These are phyloP conservation scores for Lolium multiflorum DNA, from an alignment of 176 grass and related monocot genomes.

Conservation along the genomic window DNA sequence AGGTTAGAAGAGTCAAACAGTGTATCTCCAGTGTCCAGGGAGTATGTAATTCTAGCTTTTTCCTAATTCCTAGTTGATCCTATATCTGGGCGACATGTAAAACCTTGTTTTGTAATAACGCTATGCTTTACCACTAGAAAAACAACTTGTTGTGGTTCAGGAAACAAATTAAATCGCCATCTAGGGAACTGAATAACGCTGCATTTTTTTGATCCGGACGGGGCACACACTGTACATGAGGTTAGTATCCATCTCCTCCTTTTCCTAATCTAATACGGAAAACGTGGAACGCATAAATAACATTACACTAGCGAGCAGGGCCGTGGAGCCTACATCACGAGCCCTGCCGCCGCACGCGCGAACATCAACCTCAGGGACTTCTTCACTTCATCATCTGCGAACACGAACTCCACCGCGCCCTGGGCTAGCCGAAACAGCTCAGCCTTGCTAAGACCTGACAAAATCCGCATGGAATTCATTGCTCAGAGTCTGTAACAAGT, in stretches of 20 bases:
- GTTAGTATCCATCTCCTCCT: background rate
- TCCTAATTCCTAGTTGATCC: background rate
- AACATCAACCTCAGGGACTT: conserved; percentile 56
- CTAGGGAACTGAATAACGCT: background rate
- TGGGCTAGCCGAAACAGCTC: conserved; percentile 77
- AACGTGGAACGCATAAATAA: background rate
- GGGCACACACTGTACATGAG: background rate
- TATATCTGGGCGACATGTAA: too few species aligned
- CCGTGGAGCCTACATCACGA: conserved; percentile 24
- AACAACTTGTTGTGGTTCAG: background rate
- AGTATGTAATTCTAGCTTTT: background rate
- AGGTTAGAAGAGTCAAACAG: too few species aligned
- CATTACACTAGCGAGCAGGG: background rate
- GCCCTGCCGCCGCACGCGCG: conserved; percentile 48
- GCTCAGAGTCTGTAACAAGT: background rate
- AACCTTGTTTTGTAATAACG: too few species aligned
- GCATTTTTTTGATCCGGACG: conserved; percentile 10
- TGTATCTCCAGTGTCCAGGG: too few species aligned
- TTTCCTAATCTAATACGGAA: background rate
- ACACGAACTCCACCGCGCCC: conserved; percentile 60
- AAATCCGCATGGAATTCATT: background rate
- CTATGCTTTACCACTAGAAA: too few species aligned
- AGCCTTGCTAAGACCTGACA: conserved; percentile 68
- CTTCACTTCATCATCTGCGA: conserved; percentile 75
- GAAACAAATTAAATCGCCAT: background rate